These are phyloP conservation scores for Colletotrichum plurivorum DNA, from an alignment of 2,329 filamentous ascomycete genomes.

Conservation along the genomic window DNA sequence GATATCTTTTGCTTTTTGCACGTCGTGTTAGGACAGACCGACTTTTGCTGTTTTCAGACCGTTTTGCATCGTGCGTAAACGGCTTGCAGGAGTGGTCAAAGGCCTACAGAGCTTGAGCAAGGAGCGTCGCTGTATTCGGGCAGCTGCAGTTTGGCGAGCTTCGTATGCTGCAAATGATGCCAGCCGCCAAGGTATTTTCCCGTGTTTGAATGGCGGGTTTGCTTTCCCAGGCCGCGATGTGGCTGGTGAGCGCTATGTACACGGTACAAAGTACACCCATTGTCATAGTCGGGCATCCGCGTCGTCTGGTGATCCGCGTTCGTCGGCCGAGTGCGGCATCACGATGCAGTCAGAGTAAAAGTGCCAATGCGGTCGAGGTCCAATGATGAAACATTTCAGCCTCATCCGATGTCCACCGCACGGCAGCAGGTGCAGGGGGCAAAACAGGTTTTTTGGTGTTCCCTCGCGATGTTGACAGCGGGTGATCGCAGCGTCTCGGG, in stretches of 20 bases:
- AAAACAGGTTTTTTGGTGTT: conserved; percentile 38
- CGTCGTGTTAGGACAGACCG: too few relatives aligned
- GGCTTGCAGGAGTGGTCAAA: too few relatives aligned
- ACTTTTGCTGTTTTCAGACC: background rate
- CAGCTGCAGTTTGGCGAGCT: conserved; percentile 18
- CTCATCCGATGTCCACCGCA: conserved; percentile 32
- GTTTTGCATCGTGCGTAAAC: background rate
- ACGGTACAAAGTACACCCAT: background rate
- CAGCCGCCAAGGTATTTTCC: background rate
- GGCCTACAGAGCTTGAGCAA: too few relatives aligned
- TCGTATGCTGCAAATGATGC: conserved; percentile 7
- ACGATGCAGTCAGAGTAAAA: conserved; percentile 31
- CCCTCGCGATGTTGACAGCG: conserved; percentile 29
- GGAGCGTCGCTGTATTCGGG: background rate
- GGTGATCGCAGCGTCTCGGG: conserved; percentile 22
- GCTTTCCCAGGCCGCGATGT: conserved; percentile 9
- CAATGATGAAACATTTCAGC: conserved; percentile 41
- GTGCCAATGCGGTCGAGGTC: conserved; percentile 32
- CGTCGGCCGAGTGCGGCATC: conserved; percentile 34
- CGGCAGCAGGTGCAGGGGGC: conserved; percentile 18
- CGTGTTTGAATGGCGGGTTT: background rate
- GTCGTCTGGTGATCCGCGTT: conserved; percentile 12
- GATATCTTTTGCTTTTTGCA: background rate
- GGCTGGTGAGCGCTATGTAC: conserved; percentile 16
- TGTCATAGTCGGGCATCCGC: conserved; percentile 9